These are phyloP conservation scores for Alternaria hordeiaustralica DNA, from an alignment of 2,329 filamentous ascomycete species.

Conservation along the genomic window DNA sequence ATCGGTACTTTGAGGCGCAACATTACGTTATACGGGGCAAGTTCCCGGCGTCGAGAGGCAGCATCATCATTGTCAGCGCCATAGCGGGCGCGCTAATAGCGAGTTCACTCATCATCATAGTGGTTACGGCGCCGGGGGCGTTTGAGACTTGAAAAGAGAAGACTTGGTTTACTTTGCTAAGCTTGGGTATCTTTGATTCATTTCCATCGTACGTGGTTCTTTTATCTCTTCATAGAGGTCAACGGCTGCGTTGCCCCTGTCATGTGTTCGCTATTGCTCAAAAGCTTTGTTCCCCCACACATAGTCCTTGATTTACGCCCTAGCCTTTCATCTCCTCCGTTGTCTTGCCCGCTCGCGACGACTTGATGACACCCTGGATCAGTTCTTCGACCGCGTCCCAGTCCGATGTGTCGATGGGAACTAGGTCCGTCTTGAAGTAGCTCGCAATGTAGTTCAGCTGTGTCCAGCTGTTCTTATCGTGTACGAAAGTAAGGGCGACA, in stretches of 20 bases:
- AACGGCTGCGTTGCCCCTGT: not conserved
- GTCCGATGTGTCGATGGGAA: slow-evolving; percentile 81
- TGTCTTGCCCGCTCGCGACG: slow-evolving; percentile 49
- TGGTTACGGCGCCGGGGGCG: slow-evolving; percentile 59
- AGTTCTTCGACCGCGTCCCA: slow-evolving; percentile 89
- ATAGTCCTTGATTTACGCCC: not conserved
- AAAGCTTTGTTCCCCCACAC: not conserved
- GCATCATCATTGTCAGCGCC: slow-evolving; percentile 71
- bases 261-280: slow-evolving; percentile 2
- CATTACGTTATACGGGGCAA: slow-evolving; percentile 81
- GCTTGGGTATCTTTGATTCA: slow-evolving; percentile 34
- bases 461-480: slow-evolving; percentile 80
- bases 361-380: slow-evolving; percentile 69
- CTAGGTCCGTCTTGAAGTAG: slow-evolving; percentile 81
- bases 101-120: slow-evolving; percentile 64
- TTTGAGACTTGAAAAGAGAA: slow-evolving; percentile 47
- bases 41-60: slow-evolving; percentile 79
- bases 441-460: slow-evolving; percentile 80
- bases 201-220: slow-evolving; percentile 12
- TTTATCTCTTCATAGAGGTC: not conserved
- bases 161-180: slow-evolving; percentile 1
- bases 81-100: slow-evolving; percentile 68
- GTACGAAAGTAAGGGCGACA: slow-evolving; percentile 93
- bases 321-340: slow-evolving; percentile 45
- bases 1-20: slow-evolving; percentile 78